Conservation (phyloP, 2,329 filamentous ascomycete species). For the Coniochaeta prunicola region DNA sequence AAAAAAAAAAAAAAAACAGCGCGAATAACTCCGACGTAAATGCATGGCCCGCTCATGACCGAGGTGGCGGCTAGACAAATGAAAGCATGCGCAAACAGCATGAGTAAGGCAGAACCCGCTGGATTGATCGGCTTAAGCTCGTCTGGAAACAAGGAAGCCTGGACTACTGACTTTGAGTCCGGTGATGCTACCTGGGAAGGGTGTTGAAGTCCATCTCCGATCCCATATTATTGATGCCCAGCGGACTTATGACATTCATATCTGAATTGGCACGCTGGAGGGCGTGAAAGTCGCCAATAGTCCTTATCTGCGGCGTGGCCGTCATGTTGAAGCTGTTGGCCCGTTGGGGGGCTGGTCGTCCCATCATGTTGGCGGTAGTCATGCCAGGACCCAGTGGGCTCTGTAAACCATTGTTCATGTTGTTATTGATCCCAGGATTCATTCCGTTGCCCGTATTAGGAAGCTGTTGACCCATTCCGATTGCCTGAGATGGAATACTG, state of each 20-base stretch:
- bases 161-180: not conserved
- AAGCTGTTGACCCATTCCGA: not conserved
- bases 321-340: slow-evolving; percentile 31
- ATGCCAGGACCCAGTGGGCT: slow-evolving; percentile 8
- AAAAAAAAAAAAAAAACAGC: too few relatives aligned
- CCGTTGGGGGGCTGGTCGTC: slow-evolving; percentile 27
- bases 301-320: slow-evolving; percentile 28
- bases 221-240: slow-evolving; percentile 25
- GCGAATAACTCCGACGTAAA: not conserved
- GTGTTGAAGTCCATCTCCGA: slow-evolving; percentile 32
- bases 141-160: not conserved
- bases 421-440: too few relatives aligned
- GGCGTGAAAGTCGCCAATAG: slow-evolving; percentile 42
- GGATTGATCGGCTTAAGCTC: not conserved
- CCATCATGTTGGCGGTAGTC: slow-evolving; percentile 18
- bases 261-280: slow-evolving; percentile 38
- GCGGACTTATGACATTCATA: slow-evolving; percentile 22
- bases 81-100: not conserved
- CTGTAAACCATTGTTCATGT: slow-evolving; percentile 12
- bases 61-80: not conserved
- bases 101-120: not conserved
- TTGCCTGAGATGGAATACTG: slow-evolving; percentile 19
- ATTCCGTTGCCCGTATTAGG: slow-evolving; percentile 9
- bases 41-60: slow-evolving; percentile 1
- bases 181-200: slow-evolving; percentile 21